phyloP scores from a whole-genome alignment of 2,329 filamentous ascomycete species.

The Venturia asperata region DNA sequence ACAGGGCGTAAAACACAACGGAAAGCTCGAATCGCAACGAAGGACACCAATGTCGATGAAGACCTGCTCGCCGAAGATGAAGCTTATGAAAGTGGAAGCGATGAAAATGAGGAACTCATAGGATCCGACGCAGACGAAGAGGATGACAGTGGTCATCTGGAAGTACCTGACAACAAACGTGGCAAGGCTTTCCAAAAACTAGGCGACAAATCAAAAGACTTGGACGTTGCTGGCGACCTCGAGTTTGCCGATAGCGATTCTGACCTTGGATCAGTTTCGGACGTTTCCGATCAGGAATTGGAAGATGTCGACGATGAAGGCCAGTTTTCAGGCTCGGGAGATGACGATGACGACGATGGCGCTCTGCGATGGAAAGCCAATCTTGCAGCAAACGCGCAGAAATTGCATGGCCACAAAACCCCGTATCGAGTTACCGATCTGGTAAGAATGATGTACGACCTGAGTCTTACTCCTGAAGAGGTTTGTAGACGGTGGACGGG shows the following conservation, averaged over 20 bases:
- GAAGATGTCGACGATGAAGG: slow-evolving; percentile 44
- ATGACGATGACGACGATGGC: slow-evolving; percentile 62
- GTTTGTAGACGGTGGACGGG: slow-evolving; percentile 77
- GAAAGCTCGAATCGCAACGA: slow-evolving; percentile 41
- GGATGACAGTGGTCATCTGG: slow-evolving; percentile 46
- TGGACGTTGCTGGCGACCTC: slow-evolving; percentile 58
- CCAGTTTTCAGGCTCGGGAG: slow-evolving; percentile 47
- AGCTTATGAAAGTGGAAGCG: slow-evolving; percentile 41
- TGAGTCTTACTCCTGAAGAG: slow-evolving; percentile 64
- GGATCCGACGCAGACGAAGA: slow-evolving; percentile 44
- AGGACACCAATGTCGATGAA: slow-evolving; percentile 35
- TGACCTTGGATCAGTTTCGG: slow-evolving; percentile 81
- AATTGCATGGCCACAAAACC: slow-evolving; percentile 60
- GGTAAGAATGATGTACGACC: slow-evolving; percentile 82
- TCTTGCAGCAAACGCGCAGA: slow-evolving; percentile 65
- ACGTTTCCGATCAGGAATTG: slow-evolving; percentile 48
- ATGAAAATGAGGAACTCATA: slow-evolving; percentile 46
- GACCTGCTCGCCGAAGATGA: slow-evolving; percentile 45
- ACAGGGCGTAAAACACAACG: slow-evolving; percentile 48
- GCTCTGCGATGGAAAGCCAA: slow-evolving; percentile 83
- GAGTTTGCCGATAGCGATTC: slow-evolving; percentile 96
- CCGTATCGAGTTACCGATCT: slow-evolving; percentile 76
- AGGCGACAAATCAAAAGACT: slow-evolving; percentile 25
- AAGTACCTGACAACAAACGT: slow-evolving; percentile 42
- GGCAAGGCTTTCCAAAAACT: slow-evolving; percentile 12